Percentiles rank a stretch among this genome's conserved stretches.
These are phyloP conservation scores for Oryza rufipogon DNA, from an alignment of 176 grass and related monocot species.

Conservation along the genomic window DNA sequence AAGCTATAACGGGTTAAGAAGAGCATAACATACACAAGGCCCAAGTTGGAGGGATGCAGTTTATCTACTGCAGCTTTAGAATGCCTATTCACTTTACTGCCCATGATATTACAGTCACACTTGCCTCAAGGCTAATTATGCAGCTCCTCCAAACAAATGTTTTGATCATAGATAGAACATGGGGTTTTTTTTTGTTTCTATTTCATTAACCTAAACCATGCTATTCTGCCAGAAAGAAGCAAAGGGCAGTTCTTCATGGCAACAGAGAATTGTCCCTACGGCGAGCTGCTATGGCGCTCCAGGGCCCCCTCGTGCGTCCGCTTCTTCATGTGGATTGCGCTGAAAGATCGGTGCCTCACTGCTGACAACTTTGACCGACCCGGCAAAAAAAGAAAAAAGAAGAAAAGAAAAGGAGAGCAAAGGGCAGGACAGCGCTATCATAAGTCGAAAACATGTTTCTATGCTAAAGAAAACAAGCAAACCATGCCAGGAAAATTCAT, in stretches of 20 bases:
- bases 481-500: slow-evolving; percentile 4
- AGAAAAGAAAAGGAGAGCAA: background rate
- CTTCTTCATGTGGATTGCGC: too few species aligned
- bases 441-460: slow-evolving; percentile 11
- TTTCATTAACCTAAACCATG: slow-evolving; percentile 21
- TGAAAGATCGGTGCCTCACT: too few species aligned
- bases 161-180: slow-evolving; percentile 20
- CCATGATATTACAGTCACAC: background rate
- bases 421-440: background rate
- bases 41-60: background rate
- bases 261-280: too few species aligned
- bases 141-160: slow-evolving; percentile 21
- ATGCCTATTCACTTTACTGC: background rate
- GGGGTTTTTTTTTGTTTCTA: background rate
- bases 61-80: slow-evolving; percentile 25
- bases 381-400: too few species aligned
- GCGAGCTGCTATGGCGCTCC: too few species aligned
- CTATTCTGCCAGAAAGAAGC: background rate
- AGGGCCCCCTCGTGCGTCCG: too few species aligned
- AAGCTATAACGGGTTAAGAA: too few species aligned
- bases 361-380: too few species aligned
- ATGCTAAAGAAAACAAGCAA: slow-evolving; percentile 3
- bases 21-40: background rate
- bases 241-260: background rate
- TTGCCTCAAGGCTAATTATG: slow-evolving; percentile 1